Base-by-base conservation (phyloP, 2,329 filamentous ascomycete genomes). In the Teratosphaeria destructans region DNA sequence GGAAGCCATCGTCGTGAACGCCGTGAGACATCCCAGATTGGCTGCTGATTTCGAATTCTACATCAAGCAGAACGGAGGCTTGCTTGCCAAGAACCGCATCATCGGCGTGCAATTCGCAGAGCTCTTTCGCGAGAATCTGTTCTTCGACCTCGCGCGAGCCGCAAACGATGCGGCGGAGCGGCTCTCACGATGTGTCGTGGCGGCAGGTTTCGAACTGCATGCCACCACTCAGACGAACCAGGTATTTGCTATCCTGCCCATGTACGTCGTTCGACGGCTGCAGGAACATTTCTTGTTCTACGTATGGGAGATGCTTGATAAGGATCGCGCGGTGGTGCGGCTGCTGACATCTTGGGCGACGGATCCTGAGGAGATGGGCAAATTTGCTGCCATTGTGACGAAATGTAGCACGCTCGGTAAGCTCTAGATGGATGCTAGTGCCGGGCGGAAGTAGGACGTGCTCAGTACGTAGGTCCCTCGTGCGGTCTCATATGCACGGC, bases 351-450 rank as follows among this genome's bases (percentile, higher is more conserved):
- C 37, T 43, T 43, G 37, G 37, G 37, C 37, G 5, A 43, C 37
- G 14, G 37, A 43, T 43, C 37, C 37, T 2, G 11, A 16, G 37
- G 37, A 43, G 16, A 43, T 43, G 37, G 11, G 16, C 16, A 43
- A 43, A 43, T 43, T 43, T 14, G 37, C 37, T 16, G 37, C 37
- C 12, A 43, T 43, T 12, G 37, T 43, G 37, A 43, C 16, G 14
- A 43, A 3, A 12, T 43, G 12, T n/a, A 1, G 78, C 65, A n/a
- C 37, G 12, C 12, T 43, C 37, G 37, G 12, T 12, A 43, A 43
- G 11, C 12, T 43, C 5, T 43, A 43, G 37, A 43, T 43, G 37
- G 37, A 10, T 43, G 37, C 11, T 16, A 5, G 14, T 32, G 29
- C 29, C 29, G 29, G 29, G 29, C 29, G 5, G 29, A 32, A 32